Conservation (phyloP, 2,329 filamentous ascomycete species). For the Colletotrichum sp. region DNA sequence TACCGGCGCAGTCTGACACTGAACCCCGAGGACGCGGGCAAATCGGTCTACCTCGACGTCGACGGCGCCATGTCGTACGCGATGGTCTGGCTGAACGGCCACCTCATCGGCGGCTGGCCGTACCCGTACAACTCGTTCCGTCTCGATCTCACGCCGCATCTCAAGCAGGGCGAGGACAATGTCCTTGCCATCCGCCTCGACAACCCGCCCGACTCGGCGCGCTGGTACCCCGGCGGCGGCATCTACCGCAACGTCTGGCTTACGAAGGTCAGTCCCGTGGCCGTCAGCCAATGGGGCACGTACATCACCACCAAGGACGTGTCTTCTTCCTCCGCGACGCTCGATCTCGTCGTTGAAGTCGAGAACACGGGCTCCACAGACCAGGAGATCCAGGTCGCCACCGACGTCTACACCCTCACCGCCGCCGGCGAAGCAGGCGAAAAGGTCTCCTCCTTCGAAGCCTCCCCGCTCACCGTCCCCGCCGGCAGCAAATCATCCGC, state of each 20-base stretch:
- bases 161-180: conserved; percentile 39
- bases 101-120: conserved; percentile 56
- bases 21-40: conserved; percentile 33
- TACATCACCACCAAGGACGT: conserved; percentile 51
- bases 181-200: conserved; percentile 55
- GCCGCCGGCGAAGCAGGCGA: conserved; percentile 27
- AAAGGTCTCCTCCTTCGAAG: conserved; percentile 38
- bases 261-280: conserved; percentile 47
- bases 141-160: conserved; percentile 51
- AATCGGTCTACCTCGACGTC: conserved; percentile 49
- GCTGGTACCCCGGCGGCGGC: conserved; percentile 60
- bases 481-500: conserved; percentile 34
- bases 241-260: conserved; percentile 62
- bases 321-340: conserved; percentile 46
- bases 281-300: conserved; percentile 56
- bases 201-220: conserved; percentile 50
- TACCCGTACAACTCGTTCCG: conserved; percentile 57
- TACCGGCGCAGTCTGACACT: conserved; percentile 48
- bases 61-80: conserved; percentile 58
- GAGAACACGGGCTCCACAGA: conserved; percentile 44
- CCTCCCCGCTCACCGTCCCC: conserved; percentile 30
- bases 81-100: conserved; percentile 56
- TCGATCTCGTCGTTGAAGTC: conserved; percentile 48
- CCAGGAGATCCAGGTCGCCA: conserved; percentile 40
- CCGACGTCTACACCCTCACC: conserved; percentile 44